Conservation (phyloP, 164 flowering plant species). For the Liriodendron chinense region DNA sequence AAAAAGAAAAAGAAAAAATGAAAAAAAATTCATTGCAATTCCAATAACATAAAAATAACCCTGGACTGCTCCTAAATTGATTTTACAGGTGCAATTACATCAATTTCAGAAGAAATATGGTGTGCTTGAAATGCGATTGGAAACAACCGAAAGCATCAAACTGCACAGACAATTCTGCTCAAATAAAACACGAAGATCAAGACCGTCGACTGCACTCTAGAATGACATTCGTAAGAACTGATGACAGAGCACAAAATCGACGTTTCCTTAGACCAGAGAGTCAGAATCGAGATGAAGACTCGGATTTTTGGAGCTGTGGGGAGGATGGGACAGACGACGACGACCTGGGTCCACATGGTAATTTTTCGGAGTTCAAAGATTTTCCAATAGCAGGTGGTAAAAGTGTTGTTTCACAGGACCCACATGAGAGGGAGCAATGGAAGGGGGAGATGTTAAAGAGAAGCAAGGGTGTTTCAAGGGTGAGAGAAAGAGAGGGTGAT, state of each 20-base stretch:
- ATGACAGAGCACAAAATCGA: slow-evolving; percentile 5
- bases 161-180: slow-evolving; percentile 18
- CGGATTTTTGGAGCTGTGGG: slow-evolving; percentile 30
- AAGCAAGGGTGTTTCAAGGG: slow-evolving; percentile 15
- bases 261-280: slow-evolving; percentile 14
- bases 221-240: slow-evolving; percentile 14
- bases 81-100: slow-evolving; percentile 72
- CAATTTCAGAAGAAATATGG: slow-evolving; percentile 71
- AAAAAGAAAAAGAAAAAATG: too few relatives aligned
- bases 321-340: slow-evolving; percentile 18
- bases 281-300: slow-evolving; percentile 8
- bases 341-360: slow-evolving; percentile 12
- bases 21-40: too few relatives aligned
- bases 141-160: slow-evolving; percentile 53
- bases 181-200: slow-evolving; percentile 6
- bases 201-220: slow-evolving; percentile 5
- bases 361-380: slow-evolving; percentile 29
- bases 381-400: slow-evolving; percentile 65
- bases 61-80: neutral
- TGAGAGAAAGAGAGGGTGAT: slow-evolving; percentile 13
- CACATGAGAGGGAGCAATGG: slow-evolving; percentile 43
- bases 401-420: slow-evolving; percentile 38
- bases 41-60: too few relatives aligned
- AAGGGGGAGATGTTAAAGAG: slow-evolving; percentile 41
- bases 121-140: slow-evolving; percentile 73